These are phyloP conservation scores for Dictyophora rubrovolvata DNA, from an alignment of 768 basidiomycete genomes.

Conservation along the genomic window DNA sequence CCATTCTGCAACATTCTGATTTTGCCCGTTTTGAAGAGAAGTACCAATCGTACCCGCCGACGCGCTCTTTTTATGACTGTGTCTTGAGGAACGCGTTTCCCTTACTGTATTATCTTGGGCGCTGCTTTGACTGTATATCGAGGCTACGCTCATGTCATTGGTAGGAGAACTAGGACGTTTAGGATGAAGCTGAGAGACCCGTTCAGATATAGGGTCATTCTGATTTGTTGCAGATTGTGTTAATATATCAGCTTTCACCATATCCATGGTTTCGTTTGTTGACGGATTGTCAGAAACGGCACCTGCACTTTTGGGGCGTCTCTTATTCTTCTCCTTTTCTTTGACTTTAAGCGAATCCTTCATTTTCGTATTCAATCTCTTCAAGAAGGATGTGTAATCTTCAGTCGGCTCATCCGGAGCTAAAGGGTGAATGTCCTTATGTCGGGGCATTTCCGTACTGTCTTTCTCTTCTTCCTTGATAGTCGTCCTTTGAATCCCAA, in stretches of 20 bases:
- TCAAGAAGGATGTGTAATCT: background rate
- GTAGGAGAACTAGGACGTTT: background rate
- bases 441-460: background rate
- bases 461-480: background rate
- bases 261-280: background rate
- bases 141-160: background rate
- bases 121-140: background rate
- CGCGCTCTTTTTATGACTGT: background rate
- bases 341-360: background rate
- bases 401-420: background rate
- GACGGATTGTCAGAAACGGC: background rate
- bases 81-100: background rate
- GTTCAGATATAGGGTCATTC: background rate
- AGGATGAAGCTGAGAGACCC: background rate
- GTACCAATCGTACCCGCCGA: background rate
- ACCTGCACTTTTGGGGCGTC: background rate
- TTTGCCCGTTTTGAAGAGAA: background rate
- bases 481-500: background rate
- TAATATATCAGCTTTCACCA: background rate
- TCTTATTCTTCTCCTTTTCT: background rate
- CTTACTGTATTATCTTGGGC: background rate
- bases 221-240: background rate
- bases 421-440: conserved; percentile 8
- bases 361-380: background rate
- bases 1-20: background rate